Evolutionary conservation across 106 monocot species (phyloP).

Genomic region (Dendrobium chrysotoxum): DNA sequence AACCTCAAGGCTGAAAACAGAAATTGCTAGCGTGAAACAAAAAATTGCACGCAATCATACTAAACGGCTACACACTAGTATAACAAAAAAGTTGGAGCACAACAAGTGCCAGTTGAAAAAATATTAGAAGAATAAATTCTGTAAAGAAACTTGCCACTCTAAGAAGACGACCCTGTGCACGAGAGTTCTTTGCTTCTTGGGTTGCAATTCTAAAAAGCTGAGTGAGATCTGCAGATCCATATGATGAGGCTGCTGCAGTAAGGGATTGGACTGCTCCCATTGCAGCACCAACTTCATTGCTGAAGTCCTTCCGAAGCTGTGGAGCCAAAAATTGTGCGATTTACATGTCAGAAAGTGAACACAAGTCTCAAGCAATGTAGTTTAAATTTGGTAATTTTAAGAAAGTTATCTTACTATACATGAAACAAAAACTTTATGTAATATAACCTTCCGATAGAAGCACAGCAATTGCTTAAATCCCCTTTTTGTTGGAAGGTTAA

Average conservation of each 20-base stretch:
- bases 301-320: slow-evolving; percentile 69
- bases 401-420: neutral
- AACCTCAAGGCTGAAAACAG: neutral
- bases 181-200: slow-evolving; percentile 63
- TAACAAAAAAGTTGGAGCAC: neutral
- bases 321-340: neutral
- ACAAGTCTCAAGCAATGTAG: neutral
- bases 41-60: too few species aligned
- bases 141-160: slow-evolving; percentile 53
- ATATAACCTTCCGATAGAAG: neutral
- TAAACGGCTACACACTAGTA: neutral
- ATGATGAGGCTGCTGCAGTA: slow-evolving; percentile 27
- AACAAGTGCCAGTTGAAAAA: neutral
- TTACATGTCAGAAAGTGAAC: neutral
- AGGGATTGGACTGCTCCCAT: slow-evolving; percentile 38
- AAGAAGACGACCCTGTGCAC: slow-evolving; percentile 52
- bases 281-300: slow-evolving; percentile 45
- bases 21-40: neutral
- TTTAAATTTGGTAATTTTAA: neutral
- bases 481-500: neutral
- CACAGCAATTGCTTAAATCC: neutral
- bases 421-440: neutral
- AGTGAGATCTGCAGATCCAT: slow-evolving; percentile 64
- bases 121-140: neutral
- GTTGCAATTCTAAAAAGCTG: slow-evolving; percentile 61